Conservation (phyloP, 2,329 filamentous ascomycete genomes). For the Lachnellula hyalina region DNA sequence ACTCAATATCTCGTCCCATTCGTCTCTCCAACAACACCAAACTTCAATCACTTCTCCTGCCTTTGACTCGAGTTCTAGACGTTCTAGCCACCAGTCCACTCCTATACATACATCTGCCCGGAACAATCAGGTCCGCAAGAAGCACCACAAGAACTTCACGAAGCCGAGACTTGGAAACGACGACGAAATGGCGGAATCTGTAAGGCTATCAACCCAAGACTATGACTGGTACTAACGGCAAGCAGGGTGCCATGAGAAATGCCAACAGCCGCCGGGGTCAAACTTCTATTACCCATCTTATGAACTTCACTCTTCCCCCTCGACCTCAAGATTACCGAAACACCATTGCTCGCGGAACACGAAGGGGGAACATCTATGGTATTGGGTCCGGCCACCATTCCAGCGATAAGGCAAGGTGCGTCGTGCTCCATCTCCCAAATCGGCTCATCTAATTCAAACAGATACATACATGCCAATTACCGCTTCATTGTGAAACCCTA, state of each 20-base stretch:
- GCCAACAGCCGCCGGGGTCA: slow-evolving; percentile 76
- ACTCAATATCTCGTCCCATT: slow-evolving; percentile 26
- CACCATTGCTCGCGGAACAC: slow-evolving; percentile 44
- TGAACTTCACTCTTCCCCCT: slow-evolving; percentile 82
- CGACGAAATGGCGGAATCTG: slow-evolving; percentile 78
- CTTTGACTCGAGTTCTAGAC: slow-evolving; percentile 27
- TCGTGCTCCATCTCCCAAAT: slow-evolving; percentile 2
- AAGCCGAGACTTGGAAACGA: slow-evolving; percentile 72
- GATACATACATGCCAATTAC: slow-evolving; percentile 93
- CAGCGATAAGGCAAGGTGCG: slow-evolving; percentile 80
- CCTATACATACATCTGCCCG: slow-evolving; percentile 46
- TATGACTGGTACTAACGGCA: slow-evolving; percentile 7
- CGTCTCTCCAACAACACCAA: slow-evolving; percentile 27
- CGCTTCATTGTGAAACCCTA: slow-evolving; percentile 88
- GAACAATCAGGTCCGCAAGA: slow-evolving; percentile 70
- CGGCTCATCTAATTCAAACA: slow-evolving; percentile 30
- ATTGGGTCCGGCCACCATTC: slow-evolving; percentile 85
- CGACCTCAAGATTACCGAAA: slow-evolving; percentile 56
- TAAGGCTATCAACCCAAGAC: slow-evolving; percentile 36
- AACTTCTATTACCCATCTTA: slow-evolving; percentile 92
- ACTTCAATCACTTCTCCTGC: slow-evolving; percentile 22
- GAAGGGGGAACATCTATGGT: slow-evolving; percentile 73
- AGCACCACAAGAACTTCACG: slow-evolving; percentile 78
- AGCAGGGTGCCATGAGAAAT: slow-evolving; percentile 48
- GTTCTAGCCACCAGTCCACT: slow-evolving; percentile 20